Percentiles rank a stretch among this genome's conserved stretches.
These are phyloP conservation scores for Fusarium mangiferae DNA, from an alignment of 2,329 filamentous ascomycete genomes.

Conservation along the genomic window DNA sequence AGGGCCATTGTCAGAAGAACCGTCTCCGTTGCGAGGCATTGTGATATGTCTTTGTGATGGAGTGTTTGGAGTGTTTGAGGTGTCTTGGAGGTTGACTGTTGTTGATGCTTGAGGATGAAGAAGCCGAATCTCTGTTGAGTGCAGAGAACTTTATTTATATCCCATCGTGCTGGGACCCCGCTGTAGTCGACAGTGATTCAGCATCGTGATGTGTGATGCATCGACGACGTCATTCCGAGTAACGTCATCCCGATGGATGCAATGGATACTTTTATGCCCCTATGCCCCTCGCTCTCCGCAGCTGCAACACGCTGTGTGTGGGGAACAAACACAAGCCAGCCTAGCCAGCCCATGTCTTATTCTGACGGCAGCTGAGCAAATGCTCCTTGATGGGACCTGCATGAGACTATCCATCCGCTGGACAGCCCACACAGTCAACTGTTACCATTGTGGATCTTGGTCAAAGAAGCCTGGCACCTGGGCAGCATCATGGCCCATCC, in stretches of 20 bases:
- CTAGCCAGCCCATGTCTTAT: neutral
- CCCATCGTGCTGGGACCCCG: neutral
- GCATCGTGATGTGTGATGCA: slow-evolving; percentile 36
- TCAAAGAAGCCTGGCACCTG: neutral
- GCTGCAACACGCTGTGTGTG: slow-evolving; percentile 16
- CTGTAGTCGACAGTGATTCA: slow-evolving; percentile 4
- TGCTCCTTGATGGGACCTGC: slow-evolving; percentile 29
- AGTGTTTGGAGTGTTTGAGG: neutral
- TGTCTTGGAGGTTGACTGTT: neutral
- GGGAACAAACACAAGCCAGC: slow-evolving; percentile 11
- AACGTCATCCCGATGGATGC: slow-evolving; percentile 33
- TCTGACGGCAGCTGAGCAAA: slow-evolving; percentile 11
- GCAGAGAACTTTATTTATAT: slow-evolving; percentile 31
- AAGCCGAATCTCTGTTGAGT: neutral
- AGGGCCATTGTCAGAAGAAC: slow-evolving; percentile 58
- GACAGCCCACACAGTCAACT: neutral
- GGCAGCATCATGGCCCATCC: slow-evolving; percentile 22
- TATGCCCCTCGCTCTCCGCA: slow-evolving; percentile 11
- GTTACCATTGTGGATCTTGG: neutral
- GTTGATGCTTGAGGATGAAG: slow-evolving; percentile 10
- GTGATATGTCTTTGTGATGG: slow-evolving; percentile 41
- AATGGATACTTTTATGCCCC: neutral
- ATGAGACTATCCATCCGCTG: slow-evolving; percentile 10
- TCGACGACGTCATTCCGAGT: slow-evolving; percentile 33
- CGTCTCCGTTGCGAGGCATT: slow-evolving; percentile 64